phyloP scores from a whole-genome alignment of 116 monocot genomes.

The Posidonia oceanica region DNA sequence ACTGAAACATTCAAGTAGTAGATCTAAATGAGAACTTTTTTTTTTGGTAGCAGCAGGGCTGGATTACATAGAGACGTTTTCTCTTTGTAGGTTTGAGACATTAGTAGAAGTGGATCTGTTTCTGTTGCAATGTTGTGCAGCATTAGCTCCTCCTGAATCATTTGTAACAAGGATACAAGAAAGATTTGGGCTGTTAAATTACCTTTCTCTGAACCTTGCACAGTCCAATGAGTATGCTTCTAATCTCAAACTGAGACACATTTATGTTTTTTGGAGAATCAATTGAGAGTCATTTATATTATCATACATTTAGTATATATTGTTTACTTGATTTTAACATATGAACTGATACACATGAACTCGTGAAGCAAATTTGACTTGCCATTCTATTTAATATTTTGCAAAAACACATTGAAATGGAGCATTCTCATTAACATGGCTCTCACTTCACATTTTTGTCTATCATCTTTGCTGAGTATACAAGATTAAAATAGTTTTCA shows the following conservation, averaged over 20 bases:
- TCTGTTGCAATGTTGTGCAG: conserved; percentile 96
- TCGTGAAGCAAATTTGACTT: too few relatives aligned
- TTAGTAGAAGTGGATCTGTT: conserved; percentile 83
- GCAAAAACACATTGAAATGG: too few relatives aligned
- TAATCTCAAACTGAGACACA: conserved; percentile 3
- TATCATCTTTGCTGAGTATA: too few relatives aligned
- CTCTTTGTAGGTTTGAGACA: conserved; percentile 49
- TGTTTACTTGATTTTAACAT: too few relatives aligned
- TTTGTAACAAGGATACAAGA: conserved; percentile 78
- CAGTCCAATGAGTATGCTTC: conserved; percentile 63
- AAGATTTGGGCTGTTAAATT: conserved; percentile 76
- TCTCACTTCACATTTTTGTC: too few relatives aligned
- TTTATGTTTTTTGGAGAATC: not conserved
- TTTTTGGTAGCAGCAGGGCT: not conserved
- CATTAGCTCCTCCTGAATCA: conserved; percentile 82
- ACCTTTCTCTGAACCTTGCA: conserved; percentile 47
- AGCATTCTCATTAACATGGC: too few relatives aligned
- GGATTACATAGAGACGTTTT: not conserved
- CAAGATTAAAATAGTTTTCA: too few relatives aligned
- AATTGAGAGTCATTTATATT: not conserved
- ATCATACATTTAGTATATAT: not conserved
- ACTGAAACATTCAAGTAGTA: not conserved
- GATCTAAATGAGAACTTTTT: not conserved
- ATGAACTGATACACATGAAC: too few relatives aligned
- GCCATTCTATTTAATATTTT: too few relatives aligned